phyloP scores from a whole-genome alignment of 352 stramenopile species.

The Thraustotheca clavata region DNA sequence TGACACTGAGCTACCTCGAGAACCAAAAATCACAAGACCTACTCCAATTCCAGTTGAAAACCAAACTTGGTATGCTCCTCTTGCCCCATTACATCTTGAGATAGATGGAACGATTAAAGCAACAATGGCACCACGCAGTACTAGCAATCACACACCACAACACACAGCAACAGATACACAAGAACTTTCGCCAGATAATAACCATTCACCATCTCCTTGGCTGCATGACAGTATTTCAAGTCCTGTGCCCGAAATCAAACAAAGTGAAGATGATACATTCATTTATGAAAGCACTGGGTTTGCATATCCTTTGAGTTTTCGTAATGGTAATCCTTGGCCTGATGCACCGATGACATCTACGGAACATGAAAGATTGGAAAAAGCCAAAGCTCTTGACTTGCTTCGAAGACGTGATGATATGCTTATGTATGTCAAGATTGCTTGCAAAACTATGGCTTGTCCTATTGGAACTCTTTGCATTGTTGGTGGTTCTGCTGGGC shows the following conservation, averaged over 20 bases:
- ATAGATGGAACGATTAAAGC: too few species aligned
- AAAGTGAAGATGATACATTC: slow-evolving; percentile 38
- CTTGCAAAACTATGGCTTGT: slow-evolving; percentile 56
- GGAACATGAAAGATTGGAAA: slow-evolving; percentile 44
- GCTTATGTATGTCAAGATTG: slow-evolving; percentile 58
- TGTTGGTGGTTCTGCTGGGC: slow-evolving; percentile 57
- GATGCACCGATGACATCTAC: slow-evolving; percentile 49
- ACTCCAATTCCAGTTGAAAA: neutral
- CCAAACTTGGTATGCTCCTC: neutral
- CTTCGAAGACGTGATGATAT: slow-evolving; percentile 70
- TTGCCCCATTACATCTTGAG: neutral
- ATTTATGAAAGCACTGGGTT: slow-evolving; percentile 45
- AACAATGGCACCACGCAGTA: neutral
- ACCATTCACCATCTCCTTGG: neutral
- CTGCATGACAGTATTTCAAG: too few species aligned
- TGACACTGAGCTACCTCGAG: neutral
- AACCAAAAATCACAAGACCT: neutral
- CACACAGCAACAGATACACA: neutral
- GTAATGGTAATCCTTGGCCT: slow-evolving; percentile 66
- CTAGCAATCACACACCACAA: neutral
- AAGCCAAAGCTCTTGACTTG: slow-evolving; percentile 60
- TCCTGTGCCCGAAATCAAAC: too few species aligned
- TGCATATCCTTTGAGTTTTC: slow-evolving; percentile 59
- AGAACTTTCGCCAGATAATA: neutral
- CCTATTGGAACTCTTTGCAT: slow-evolving; percentile 59